A percentile compares a stretch with the other conserved stretches of the same genome.
phyloP scores from a whole-genome alignment of 352 stramenopile genomes.

The Pythium brachiatum region DNA sequence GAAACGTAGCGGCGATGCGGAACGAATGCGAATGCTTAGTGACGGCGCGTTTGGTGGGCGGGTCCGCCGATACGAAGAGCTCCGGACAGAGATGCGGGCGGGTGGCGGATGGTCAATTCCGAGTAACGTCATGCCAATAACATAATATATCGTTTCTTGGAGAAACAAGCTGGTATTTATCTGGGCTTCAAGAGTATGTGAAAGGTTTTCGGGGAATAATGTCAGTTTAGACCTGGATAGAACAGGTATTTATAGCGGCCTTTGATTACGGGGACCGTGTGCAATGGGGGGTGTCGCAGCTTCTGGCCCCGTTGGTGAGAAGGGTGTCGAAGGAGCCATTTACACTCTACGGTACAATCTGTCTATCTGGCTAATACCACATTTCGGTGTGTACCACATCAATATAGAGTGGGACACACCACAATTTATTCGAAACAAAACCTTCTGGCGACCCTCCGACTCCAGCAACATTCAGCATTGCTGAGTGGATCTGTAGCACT shows the following conservation, averaged over 20 bases:
- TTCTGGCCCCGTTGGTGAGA: neutral
- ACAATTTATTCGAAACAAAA: neutral
- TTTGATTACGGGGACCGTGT: slow-evolving; percentile 1
- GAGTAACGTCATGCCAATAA: neutral
- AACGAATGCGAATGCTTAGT: neutral
- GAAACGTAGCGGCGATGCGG: neutral
- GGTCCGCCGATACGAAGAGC: neutral
- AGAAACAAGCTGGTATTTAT: no score
- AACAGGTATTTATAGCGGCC: neutral
- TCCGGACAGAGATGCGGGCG: neutral
- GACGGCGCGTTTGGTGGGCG: neutral
- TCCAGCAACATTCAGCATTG: slow-evolving; percentile 4
- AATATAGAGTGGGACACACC: neutral
- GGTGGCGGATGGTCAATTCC: neutral
- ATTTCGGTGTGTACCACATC: neutral
- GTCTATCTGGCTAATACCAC: neutral
- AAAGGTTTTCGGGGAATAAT: neutral
- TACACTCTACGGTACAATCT: neutral
- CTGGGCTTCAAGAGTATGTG: no score
- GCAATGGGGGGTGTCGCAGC: neutral
- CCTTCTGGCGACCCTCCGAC: neutral
- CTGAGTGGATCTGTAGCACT: neutral
- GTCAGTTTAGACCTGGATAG: neutral
- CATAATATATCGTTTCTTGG: no score
- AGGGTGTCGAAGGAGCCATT: neutral